Conservation (phyloP, 1,284 basidiomycete genomes). For the Sphaerobolus stellatus region DNA sequence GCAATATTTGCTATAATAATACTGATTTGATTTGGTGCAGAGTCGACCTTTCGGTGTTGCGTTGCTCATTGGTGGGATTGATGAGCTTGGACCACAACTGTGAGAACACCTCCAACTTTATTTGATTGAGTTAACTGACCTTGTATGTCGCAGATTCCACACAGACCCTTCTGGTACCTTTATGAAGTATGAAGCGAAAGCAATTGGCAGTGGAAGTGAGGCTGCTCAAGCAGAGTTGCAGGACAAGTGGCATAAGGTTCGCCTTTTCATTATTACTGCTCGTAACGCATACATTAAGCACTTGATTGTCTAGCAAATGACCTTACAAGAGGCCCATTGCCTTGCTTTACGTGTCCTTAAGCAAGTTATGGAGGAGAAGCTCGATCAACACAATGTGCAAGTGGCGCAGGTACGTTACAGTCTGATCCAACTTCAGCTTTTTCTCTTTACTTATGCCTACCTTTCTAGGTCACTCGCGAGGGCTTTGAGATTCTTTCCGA, state of each 20-base stretch:
- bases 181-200: conserved; percentile 96
- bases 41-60: conserved; percentile 98
- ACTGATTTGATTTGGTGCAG: conserved; percentile 35
- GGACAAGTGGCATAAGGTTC: conserved; percentile 94
- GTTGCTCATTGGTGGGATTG: conserved; percentile 93
- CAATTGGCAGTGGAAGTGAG: conserved; percentile 97
- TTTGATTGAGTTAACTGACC: conserved; percentile 13
- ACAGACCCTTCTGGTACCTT: conserved; percentile 99
- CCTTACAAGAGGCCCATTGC: conserved; percentile 83
- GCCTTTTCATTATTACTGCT: conserved; percentile 16
- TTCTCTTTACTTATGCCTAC: not conserved
- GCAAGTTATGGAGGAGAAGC: conserved; percentile 99
- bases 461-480: conserved; percentile 64
- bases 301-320: conserved; percentile 73
- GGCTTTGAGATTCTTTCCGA: conserved; percentile 87
- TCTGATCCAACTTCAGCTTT: conserved; percentile 3
- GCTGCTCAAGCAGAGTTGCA: conserved; percentile 97
- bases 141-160: conserved; percentile 66
- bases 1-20: not conserved
- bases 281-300: conserved; percentile 1
- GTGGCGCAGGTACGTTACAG: conserved; percentile 75
- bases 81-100: conserved; percentile 96
- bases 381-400: conserved; percentile 98
- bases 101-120: conserved; percentile 30
- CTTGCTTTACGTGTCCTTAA: conserved; percentile 90